Percentiles rank a stretch among this genome's conserved stretches.
These are phyloP conservation scores for Plasmodium coatneyi DNA, from an alignment of 169 alveolate genomes.

Conservation along the genomic window DNA sequence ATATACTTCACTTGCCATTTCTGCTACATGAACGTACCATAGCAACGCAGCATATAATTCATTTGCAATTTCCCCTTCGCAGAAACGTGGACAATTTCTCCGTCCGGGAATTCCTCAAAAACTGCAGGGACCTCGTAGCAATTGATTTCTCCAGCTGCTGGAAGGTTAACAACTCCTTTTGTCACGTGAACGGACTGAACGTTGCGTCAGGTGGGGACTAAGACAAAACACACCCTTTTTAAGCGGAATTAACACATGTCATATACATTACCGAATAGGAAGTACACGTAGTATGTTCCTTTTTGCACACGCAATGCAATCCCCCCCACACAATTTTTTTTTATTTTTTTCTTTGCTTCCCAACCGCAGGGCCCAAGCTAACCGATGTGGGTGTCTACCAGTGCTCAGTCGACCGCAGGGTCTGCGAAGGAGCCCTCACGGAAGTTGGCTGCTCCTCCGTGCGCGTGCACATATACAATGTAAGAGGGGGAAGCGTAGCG, in stretches of 20 bases:
- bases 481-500: not conserved
- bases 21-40: not conserved
- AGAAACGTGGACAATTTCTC: slow-evolving; percentile 71
- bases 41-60: not conserved
- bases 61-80: not conserved
- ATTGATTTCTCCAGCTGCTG: slow-evolving; percentile 65
- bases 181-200: slow-evolving; percentile 46
- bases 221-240: not conserved
- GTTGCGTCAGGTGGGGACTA: slow-evolving; percentile 49
- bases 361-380: slow-evolving; percentile 22
- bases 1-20: no score
- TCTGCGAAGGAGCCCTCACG: slow-evolving; percentile 33
- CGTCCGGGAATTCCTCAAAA: slow-evolving; percentile 42
- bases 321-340: not conserved
- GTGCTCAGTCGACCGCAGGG: slow-evolving; percentile 49
- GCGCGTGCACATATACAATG: slow-evolving; percentile 71
- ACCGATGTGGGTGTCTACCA: slow-evolving; percentile 63
- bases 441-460: slow-evolving; percentile 52
- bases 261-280: not conserved
- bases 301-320: not conserved
- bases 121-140: slow-evolving; percentile 29
- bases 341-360: not conserved
- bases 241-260: not conserved
- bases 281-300: not conserved
- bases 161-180: slow-evolving; percentile 60